A percentile compares a stretch with the other conserved stretches of the same genome.
These are phyloP conservation scores for Podila minutissima DNA, from an alignment of 192 early-diverging fungal genomes.

Conservation along the genomic window DNA sequence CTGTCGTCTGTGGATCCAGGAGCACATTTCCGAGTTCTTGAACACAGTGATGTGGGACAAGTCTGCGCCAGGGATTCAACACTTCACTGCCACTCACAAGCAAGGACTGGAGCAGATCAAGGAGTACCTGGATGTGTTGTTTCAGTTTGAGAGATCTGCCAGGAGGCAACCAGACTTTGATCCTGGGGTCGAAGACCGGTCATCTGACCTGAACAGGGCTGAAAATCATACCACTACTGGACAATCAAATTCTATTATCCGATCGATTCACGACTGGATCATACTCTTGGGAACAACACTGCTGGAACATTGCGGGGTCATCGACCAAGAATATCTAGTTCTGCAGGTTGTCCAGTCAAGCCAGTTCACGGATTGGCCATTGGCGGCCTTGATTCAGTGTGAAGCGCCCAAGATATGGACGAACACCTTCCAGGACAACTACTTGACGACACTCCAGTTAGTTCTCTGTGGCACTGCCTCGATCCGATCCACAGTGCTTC, in stretches of 20 bases:
- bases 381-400: conserved; percentile 29
- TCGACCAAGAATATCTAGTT: conserved; percentile 23
- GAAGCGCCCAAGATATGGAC: conserved; percentile 25
- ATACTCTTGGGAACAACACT: conserved; percentile 22
- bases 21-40: conserved; percentile 27
- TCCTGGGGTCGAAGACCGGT: conserved; percentile 1
- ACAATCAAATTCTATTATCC: conserved; percentile 15
- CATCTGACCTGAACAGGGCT: background rate
- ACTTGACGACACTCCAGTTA: conserved; percentile 24
- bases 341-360: conserved; percentile 25
- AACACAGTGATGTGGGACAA: conserved; percentile 2
- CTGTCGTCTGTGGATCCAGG: conserved; percentile 36
- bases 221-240: background rate
- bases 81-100: background rate
- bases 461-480: conserved; percentile 18
- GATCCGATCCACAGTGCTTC: background rate
- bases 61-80: background rate
- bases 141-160: conserved; percentile 40
- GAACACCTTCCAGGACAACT: conserved; percentile 17
- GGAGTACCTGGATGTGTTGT: conserved; percentile 41
- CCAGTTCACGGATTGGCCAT: conserved; percentile 23
- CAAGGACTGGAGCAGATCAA: conserved; percentile 2
- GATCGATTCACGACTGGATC: conserved; percentile 37
- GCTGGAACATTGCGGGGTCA: conserved; percentile 15
- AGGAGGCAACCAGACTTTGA: conserved; percentile 49